Evolutionary conservation across 2,329 filamentous ascomycete genomes (phyloP), one percentile per base, ranked within the genome.

Genomic region (Elsinoe fawcettii): DNA sequence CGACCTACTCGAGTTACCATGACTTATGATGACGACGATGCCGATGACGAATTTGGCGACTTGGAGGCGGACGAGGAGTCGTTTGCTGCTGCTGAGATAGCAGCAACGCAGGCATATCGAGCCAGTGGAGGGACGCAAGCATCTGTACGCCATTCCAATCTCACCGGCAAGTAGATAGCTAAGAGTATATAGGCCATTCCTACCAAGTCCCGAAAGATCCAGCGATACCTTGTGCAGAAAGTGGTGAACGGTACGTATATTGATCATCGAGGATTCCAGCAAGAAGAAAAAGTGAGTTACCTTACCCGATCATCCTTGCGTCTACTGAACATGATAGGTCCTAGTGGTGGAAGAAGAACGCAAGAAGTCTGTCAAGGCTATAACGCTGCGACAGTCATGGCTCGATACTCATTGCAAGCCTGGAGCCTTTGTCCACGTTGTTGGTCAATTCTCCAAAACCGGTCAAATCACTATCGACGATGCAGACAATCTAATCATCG

Each of bases 321-420:
- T 12, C n/a, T 23, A 41, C 27, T 47, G 16, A 47, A 20, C n/a
- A n/a, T 20, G 51, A 53, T 44, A 95, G 87, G 80, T 95, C 44
- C 75, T 99, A 2, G 73, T 88, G n/a, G 87, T 96, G 23, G 84
- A 91, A 71, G 84, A 87, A 54, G 90, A 96, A 63, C 83, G 80
- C 59, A 84, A 80, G 0, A 84, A 86, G 60, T 71, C 75, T 5
- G 77, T 80, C 61, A 86, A 81, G 64, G 83, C 81, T 1, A 84
- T 97, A 27, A 81, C 85, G 55, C 80, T 99, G 32, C 84, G 92
- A 59, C 89, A 88, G 58, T 87, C 89, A 51, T 99, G 93, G 93
- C 80, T 83, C 60, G 87, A 92, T 49, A 95, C 88, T 5, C 82
- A 86, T 27, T 89, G 87, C 37, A 84, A 82, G 34, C 76, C 81